These are phyloP conservation scores for Xylaria sp. DNA, from an alignment of 2,329 filamentous ascomycete genomes.

Conservation along the genomic window DNA sequence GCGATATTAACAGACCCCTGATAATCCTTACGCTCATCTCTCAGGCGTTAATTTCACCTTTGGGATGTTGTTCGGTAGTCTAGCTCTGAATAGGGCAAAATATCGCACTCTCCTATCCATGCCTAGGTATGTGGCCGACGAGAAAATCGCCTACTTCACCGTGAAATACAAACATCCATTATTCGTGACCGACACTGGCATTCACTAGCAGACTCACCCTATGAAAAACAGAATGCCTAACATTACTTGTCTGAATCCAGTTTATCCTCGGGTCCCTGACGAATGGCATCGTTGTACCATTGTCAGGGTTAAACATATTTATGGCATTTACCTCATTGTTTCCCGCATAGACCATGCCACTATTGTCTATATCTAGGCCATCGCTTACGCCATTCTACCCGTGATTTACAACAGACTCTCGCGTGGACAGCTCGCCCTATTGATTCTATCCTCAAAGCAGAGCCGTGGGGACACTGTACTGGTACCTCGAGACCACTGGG, in stretches of 20 bases:
- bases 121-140: conserved; percentile 13
- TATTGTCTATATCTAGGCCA: conserved; percentile 55
- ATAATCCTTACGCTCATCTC: too few species aligned
- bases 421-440: conserved; percentile 46
- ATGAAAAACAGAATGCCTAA: not conserved
- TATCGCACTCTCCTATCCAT: conserved; percentile 26
- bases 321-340: conserved; percentile 54
- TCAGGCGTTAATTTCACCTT: conserved; percentile 25
- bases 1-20: too few species aligned
- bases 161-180: conserved; percentile 58
- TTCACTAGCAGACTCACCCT: conserved; percentile 12
- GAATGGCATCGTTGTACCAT: conserved; percentile 44
- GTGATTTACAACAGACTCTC: conserved; percentile 44
- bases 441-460: conserved; percentile 42
- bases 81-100: conserved; percentile 31
- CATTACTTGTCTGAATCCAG: conserved; percentile 51
- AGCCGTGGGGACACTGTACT: conserved; percentile 45
- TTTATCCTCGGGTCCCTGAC: conserved; percentile 46
- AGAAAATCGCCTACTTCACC: conserved; percentile 49
- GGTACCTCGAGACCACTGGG: conserved; percentile 45
- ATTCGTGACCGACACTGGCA: conserved; percentile 40
- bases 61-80: conserved; percentile 28
- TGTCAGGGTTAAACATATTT: conserved; percentile 44
- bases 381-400: conserved; percentile 54
- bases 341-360: conserved; percentile 51